Conservation (phyloP, 371 early-diverging fungal genomes). For the Quaeritorhiza haematococci region DNA sequence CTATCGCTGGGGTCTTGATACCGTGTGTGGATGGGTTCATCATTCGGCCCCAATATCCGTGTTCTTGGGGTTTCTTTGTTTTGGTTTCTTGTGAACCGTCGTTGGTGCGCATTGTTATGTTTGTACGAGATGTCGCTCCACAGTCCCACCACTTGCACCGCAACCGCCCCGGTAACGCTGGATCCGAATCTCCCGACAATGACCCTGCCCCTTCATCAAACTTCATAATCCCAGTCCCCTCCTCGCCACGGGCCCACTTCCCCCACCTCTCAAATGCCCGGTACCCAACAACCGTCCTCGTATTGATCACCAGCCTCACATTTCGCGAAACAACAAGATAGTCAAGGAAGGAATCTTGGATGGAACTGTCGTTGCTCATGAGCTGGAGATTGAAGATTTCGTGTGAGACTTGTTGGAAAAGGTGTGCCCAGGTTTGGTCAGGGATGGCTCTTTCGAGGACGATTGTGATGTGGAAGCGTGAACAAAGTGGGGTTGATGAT, state of each 20-base stretch:
- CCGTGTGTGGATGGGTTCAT: too few species aligned
- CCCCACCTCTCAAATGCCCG: conserved; percentile 17
- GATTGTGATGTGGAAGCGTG: conserved; percentile 4
- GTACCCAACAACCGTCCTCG: conserved; percentile 19
- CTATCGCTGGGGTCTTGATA: too few species aligned
- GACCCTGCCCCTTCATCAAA: too few species aligned
- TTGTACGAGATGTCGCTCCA: neutral
- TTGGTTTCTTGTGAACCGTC: too few species aligned
- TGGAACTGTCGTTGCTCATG: conserved; percentile 6
- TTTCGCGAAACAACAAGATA: conserved; percentile 8
- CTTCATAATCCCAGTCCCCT: too few species aligned
- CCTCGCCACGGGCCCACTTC: too few species aligned
- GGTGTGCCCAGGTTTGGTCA: conserved; percentile 11
- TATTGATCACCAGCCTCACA: conserved; percentile 1
- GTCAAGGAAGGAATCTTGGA: conserved; percentile 2
- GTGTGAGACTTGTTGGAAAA: neutral
- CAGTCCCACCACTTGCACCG: too few species aligned
- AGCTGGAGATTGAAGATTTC: conserved; percentile 15
- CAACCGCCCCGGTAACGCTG: too few species aligned
- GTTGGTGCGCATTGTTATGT: neutral
- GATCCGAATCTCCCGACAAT: too few species aligned
- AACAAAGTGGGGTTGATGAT: neutral
- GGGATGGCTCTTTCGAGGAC: conserved; percentile 10
- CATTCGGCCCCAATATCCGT: too few species aligned
- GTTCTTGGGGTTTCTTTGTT: too few species aligned